Percentiles rank a stretch among this genome's conserved stretches.
phyloP scores from a whole-genome alignment of 2,329 filamentous ascomycete species.

The Dendrostoma leiphaemia region DNA sequence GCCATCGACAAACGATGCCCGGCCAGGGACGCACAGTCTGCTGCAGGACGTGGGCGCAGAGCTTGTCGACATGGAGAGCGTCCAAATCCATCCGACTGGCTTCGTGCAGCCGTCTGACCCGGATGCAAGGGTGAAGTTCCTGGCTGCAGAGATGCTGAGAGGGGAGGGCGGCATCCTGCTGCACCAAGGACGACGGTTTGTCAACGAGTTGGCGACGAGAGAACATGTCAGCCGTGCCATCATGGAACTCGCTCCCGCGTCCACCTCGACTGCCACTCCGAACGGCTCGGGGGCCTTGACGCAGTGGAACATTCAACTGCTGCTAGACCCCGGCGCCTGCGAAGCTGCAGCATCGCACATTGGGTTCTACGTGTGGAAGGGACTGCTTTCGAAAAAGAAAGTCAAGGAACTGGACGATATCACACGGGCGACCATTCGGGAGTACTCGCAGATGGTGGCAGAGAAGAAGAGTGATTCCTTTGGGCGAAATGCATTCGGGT shows the following conservation, averaged over 20 bases:
- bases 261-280: not conserved
- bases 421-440: conserved; percentile 41
- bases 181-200: conserved; percentile 47
- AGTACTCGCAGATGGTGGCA: conserved; percentile 46
- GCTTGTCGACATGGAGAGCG: conserved; percentile 51
- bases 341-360: conserved; percentile 53
- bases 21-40: conserved; percentile 50
- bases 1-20: conserved; percentile 62
- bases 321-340: conserved; percentile 59
- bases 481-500: conserved; percentile 50
- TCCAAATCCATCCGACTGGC: conserved; percentile 65
- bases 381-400: conserved; percentile 55
- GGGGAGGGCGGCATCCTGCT: conserved; percentile 62
- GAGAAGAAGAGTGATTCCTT: conserved; percentile 41
- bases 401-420: conserved; percentile 45
- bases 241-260: conserved; percentile 33
- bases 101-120: conserved; percentile 55
- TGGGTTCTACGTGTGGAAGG: conserved; percentile 63
- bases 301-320: conserved; percentile 58
- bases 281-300: conserved; percentile 28
- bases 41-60: conserved; percentile 38
- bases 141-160: conserved; percentile 61
- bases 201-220: conserved; percentile 62
- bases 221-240: conserved; percentile 55
- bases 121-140: conserved; percentile 52